Evolutionary conservation across 768 basidiomycete genomes (phyloP), one percentile per base, ranked within the genome.

Genomic region (Dentipellis fragilis): DNA sequence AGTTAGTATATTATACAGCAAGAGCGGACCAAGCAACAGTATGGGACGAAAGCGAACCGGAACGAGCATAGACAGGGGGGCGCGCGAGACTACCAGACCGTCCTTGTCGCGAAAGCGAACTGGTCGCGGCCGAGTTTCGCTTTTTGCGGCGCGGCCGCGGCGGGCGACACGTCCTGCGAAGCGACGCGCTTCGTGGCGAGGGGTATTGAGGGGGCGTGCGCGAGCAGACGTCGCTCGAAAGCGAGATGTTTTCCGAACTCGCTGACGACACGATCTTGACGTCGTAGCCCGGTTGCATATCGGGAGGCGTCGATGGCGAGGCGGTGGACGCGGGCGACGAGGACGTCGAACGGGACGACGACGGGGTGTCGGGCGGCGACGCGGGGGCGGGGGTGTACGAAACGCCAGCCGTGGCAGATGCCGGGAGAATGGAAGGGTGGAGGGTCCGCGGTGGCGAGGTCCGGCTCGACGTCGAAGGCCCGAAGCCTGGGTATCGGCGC

Each of bases 321-420:
- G 56, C 63, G 36, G 63, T 57, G 29, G 63, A 64, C 40, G 67
- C 67, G 49, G 67, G 66, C n/a, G 64, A 65, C 51, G 66, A 63
- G 51, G 63, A 63, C 3, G 57, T 60, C 52, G 65, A 66, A 56
- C 62, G 64, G 19, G 63, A 66, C 7, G 64, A 58, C 45, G 66
- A 63, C 14, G 68, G 69, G 38, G 68, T 71, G 53, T 66, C 61
- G 45, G 63, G 68, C 10, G 63, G 62, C 38, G 60, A 58, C 37
- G 61, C 57, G 29, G 29, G 29, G 34, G 59, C 56, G 22, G 38
- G 60, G 45, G 49, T 62, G 63, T 49, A 65, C 40, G 56, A 17
- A 42, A 60, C 60, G 29, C 29, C 29, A 6, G 29, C 29, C 6
- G 29, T 29, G 51, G 57, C 35, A 0, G 49, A 61, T 54, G 50